Evolutionary conservation across 352 stramenopile species (phyloP), one percentile per base, ranked within the genome.

Genomic region (Lagenidium giganteum): DNA sequence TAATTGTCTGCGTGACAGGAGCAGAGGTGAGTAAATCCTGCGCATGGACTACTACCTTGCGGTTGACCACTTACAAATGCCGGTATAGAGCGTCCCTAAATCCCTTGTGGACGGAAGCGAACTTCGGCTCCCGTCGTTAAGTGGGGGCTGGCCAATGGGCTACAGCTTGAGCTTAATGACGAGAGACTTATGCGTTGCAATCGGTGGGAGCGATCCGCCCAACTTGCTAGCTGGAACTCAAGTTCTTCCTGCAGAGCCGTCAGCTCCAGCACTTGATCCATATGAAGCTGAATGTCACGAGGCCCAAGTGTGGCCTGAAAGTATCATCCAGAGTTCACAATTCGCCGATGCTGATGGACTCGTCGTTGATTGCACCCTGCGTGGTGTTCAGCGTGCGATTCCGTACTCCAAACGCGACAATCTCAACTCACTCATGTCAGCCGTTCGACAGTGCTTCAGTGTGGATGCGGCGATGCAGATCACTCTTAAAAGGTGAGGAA

Each of bases 101-200:
- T 3, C 21, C 33, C 32, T 17, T 45, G 79, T 29, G 27, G 60
- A 62, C 46, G 53, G 36, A 65, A 70, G 54, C 3, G 56, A 69
- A 8, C 54, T 87, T 13, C 24, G 55, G 16, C 29, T 83, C 13
- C 57, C 77, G 9, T 89, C 70, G 73, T 49, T 91, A 4, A 47
- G 57, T 11, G 28, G 60, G 11, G 70, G 67, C 1, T 91, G 79
- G 79, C 69, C 68, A 3, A 32, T 57, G 16, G 52, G 34, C 7
- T 88, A 88, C 60, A 74, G 57, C 1, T 55, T 88, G 5, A 46
- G 50, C 8, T 16, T 66, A 16, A 63, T 87, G 22, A 60, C 60
- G 5, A 61, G 64, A 23, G 70, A 88, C 23, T 51, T 91, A 11
- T 87, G 70, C 44, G 58, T 34, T 51, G 17, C 28, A 9, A 17